Conservation (phyloP, 2,329 filamentous ascomycete species). For the Colletotrichum zoysiae region DNA sequence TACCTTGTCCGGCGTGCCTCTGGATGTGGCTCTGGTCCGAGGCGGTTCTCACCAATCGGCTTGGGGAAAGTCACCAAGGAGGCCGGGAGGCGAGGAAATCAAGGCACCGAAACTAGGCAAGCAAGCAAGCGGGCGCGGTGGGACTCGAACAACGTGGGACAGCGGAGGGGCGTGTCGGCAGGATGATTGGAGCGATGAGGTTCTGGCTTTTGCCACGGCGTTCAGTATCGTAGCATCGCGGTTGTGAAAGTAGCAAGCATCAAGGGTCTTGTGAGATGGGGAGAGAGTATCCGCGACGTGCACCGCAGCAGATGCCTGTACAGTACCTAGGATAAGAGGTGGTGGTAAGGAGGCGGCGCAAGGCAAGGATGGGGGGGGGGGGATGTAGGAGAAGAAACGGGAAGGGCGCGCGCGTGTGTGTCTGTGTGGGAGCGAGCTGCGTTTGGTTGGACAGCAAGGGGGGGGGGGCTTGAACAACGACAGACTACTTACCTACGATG, state of each 20-base stretch:
- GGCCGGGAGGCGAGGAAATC: conserved; percentile 14
- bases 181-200: conserved; percentile 31
- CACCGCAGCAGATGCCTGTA: conserved; percentile 33
- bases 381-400: conserved; percentile 20
- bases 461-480: too few species aligned
- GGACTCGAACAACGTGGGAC: conserved; percentile 40
- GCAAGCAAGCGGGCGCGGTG: conserved; percentile 17
- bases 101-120: conserved; percentile 23
- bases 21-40: conserved; percentile 10
- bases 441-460: conserved; percentile 11
- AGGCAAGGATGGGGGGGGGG: neutral
- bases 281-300: conserved; percentile 36
- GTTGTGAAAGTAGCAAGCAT: conserved; percentile 37
- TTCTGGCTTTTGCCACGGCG: conserved; percentile 30
- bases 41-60: conserved; percentile 31
- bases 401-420: neutral
- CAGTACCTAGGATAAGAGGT: conserved; percentile 16
- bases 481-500: too few species aligned
- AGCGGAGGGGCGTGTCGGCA: conserved; percentile 16
- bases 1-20: conserved; percentile 28
- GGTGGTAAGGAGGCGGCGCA: conserved; percentile 10
- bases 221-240: conserved; percentile 34
- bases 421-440: neutral
- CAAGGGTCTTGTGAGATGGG: conserved; percentile 31
- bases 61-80: conserved; percentile 24